A percentile compares a stretch with the other conserved stretches of the same genome.
phyloP scores from a whole-genome alignment of 345 rosid species.

The Reutealis trisperma region DNA sequence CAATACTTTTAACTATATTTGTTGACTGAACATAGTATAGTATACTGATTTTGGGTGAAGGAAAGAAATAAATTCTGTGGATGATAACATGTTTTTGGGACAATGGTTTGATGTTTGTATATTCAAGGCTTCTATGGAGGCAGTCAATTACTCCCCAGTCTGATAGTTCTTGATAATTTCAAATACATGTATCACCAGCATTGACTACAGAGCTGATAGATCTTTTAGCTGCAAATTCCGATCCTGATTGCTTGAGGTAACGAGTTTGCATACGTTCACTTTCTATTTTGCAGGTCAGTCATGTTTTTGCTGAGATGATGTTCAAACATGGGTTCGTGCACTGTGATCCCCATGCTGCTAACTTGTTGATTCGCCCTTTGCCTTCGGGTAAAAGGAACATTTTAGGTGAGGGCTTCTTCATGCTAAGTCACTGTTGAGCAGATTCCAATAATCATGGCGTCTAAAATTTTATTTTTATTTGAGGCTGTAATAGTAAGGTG shows the following conservation, averaged over 20 bases:
- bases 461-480: not conserved
- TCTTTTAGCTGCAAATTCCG: constrained; percentile 2
- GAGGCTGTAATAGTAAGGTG: not conserved
- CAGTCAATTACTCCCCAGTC: not conserved
- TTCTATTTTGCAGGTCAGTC: constrained; percentile 63
- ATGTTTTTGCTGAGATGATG: constrained; percentile 93
- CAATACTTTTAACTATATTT: not conserved
- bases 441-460: not conserved
- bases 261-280: not conserved
- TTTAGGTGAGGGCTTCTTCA: constrained; percentile 44
- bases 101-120: not conserved
- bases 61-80: not conserved
- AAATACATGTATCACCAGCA: not conserved
- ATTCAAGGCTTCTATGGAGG: not conserved
- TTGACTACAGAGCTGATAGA: not conserved
- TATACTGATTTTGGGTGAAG: not conserved
- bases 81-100: not conserved
- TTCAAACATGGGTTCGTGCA: constrained; percentile 97
- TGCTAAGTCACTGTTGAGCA: constrained; percentile 14
- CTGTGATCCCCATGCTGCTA: constrained; percentile 99
- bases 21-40: not conserved
- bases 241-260: constrained; percentile 2
- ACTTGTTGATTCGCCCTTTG: constrained; percentile 77
- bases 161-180: not conserved
- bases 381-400: constrained; percentile 60